Base-by-base conservation (phyloP, 1,284 basidiomycete genomes). In the Papiliotrema fonsecae region DNA sequence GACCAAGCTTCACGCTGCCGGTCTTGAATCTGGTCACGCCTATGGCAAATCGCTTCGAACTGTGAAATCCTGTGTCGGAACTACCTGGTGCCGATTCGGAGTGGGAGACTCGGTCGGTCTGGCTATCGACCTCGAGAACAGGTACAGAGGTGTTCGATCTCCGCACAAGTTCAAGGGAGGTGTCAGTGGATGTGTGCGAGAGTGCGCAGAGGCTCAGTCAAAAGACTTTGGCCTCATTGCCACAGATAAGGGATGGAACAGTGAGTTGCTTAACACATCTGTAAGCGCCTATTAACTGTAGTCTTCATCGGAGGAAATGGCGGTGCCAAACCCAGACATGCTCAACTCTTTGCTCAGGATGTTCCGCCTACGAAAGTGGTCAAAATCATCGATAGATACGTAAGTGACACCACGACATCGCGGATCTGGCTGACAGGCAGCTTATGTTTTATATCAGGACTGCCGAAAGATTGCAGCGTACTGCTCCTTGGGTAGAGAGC, bases 161-260 rank as follows among this genome's bases (percentile, higher is more conserved):
- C 86, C 86, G 14, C 86, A 87, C 72, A 88, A 87, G 70, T 61
- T 85, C 67, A 87, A 87, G 69, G 85, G 85, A 16, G 86, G 86
- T n/a, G 84, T 88, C 2, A 82, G 80, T 31, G 86, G 86, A 14
- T 87, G 84, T 58, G 78, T 84, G 0, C 77, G 85, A 18, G 85
- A 86, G 62, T 87, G 85, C 56, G 85, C 85, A 0, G 86, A 87
- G 67, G 85, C 86, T 0, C 85, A 87, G 59, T 75, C 76, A 28
- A 85, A 84, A 59, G 86, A 88, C 69, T 87, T 88, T 62, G 86
- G 86, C 22, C 70, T 87, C 31, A 87, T 87, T 51, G 86, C 86
- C 1, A 86, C 84, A 0, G 82, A 82, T 68, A 87, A 87, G 68
- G 84, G 84, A 18, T 86, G 84, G 83, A 85, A 86, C 57, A 69